Evolutionary conservation across 805 yeast species (phyloP), one percentile per base, ranked within the genome.

Genomic region (Candida quercuum): DNA sequence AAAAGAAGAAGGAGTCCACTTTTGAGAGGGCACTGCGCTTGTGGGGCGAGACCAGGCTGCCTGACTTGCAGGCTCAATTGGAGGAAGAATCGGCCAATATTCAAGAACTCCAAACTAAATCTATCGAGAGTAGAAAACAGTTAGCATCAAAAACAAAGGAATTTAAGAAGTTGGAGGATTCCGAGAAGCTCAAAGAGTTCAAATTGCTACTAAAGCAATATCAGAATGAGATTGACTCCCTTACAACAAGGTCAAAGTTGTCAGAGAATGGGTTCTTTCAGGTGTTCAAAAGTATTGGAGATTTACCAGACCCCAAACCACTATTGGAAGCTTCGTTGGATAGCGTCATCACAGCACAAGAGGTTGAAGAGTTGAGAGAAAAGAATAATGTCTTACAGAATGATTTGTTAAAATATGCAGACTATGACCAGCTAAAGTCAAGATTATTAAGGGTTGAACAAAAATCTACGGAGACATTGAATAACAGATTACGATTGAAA

Each of bases 261-360:
- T 76, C 85, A 1, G 98, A 93, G 52, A 66, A 71, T 27, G 70
- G 78, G 22, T 82, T 93, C 52, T 75, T 88, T 56, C 77, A 79
- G 15, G 67, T 86, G 17, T 91, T 91, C 63, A 67, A 86, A 39
- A 67, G 77, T 13, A 63, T 91, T 5, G 86, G 88, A 5, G 96
- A 89, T 57, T 89, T 94, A 0, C 97, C 97, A 0, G 97, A 91
- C 62, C 98, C 98, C 1, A 76, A 72, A 43, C 94, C 95, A 5
- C 59, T 89, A 29, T 63, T 91, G 40, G 84, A 83, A 48, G 71
- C 78, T 27, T 76, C 89, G 1, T 55, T 84, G 20, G 86, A 80
- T 35, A 74, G 86, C 5, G 75, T 82, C 7, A 59, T 71, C 4
- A 71, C 74, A 15, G 66, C 71, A 1, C 65, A 71, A 16, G 86